Evolutionary conservation across 345 rosid species (phyloP).

Genomic region (Boechera stricta): DNA sequence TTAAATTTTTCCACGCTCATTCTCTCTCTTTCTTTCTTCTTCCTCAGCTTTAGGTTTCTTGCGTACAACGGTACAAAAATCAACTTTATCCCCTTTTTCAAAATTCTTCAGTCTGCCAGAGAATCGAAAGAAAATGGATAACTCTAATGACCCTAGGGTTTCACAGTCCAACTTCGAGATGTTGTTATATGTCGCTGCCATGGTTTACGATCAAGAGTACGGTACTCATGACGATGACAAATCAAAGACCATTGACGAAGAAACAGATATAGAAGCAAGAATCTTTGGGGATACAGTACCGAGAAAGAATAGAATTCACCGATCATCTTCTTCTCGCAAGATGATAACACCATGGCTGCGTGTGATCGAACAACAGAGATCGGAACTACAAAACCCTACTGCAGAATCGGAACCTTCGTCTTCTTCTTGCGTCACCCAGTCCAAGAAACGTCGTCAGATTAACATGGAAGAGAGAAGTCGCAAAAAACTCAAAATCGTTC

Average conservation of each 20-base stretch:
- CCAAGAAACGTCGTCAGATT: background rate
- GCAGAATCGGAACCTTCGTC: background rate
- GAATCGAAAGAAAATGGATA: background rate
- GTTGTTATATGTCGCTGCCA: background rate
- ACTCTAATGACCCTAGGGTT: background rate
- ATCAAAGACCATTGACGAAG: background rate
- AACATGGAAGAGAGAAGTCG: background rate
- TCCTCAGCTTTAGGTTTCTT: background rate
- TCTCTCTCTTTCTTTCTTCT: background rate
- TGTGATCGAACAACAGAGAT: background rate
- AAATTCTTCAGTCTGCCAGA: background rate
- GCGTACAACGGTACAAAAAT: background rate
- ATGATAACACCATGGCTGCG: background rate
- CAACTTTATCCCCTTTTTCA: background rate
- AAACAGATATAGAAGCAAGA: background rate
- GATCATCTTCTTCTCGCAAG: conserved; percentile 2
- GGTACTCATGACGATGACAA: background rate
- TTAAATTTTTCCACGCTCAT: background rate
- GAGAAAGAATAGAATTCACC: background rate
- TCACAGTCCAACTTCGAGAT: background rate
- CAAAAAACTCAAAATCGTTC: background rate
- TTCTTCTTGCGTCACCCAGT: background rate
- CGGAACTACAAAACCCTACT: background rate
- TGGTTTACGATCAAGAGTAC: background rate
- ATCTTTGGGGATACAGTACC: background rate